Conservation (phyloP, 768 basidiomycete species). For the Lactarius quietus region DNA sequence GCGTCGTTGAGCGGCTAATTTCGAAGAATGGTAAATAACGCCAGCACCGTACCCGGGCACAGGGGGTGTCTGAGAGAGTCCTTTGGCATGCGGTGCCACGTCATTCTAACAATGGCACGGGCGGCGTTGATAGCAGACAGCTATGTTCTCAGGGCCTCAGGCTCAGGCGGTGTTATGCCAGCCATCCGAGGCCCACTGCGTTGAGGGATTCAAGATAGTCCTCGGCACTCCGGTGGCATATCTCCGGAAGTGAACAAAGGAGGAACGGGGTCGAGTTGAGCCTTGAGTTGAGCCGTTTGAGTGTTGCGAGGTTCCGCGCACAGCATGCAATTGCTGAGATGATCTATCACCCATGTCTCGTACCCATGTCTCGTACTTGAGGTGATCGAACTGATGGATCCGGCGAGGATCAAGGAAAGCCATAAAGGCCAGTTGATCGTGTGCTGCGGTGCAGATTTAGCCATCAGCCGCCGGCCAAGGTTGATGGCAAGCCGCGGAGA, state of each 20-base stretch:
- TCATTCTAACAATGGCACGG: not conserved
- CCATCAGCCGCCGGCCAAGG: constrained; percentile 10
- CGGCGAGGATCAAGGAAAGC: constrained; percentile 1
- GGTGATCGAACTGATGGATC: constrained; percentile 10
- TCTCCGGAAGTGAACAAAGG: constrained; percentile 2
- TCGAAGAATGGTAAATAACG: constrained; percentile 5
- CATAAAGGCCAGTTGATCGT: not conserved
- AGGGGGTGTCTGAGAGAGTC: not conserved
- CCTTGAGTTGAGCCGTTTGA: not conserved
- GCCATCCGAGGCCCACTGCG: not conserved
- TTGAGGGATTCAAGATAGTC: not conserved
- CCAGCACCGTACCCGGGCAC: not conserved
- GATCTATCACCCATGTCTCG: not conserved
- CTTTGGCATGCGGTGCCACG: not conserved
- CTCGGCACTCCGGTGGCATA: constrained; percentile 3
- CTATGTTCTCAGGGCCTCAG: not conserved
- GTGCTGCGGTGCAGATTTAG: constrained; percentile 10
- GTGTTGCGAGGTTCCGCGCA: not conserved
- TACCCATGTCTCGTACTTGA: not conserved
- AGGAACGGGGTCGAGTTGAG: not conserved
- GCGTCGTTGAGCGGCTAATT: constrained; percentile 9
- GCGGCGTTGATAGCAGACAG: not conserved
- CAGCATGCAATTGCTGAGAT: not conserved
- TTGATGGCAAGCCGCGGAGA: constrained; percentile 15
- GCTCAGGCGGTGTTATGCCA: not conserved